Conservation (phyloP, 306 rosid genomes). For the Elaeagnus macrophylla region DNA sequence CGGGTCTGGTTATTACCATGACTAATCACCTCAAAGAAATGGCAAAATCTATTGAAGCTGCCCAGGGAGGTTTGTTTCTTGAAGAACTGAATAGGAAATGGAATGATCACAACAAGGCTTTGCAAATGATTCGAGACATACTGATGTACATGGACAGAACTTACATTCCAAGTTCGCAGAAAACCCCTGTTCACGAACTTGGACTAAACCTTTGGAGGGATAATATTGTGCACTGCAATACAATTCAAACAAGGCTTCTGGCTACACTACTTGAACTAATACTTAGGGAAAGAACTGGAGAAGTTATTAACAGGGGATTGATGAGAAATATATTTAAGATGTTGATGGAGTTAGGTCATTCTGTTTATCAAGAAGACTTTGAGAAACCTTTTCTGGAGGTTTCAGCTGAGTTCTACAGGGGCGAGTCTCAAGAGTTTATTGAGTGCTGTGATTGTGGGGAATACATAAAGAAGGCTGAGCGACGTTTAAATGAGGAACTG, state of each 20-base stretch:
- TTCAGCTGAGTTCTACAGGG: conserved; percentile 65
- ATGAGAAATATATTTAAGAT: conserved; percentile 59
- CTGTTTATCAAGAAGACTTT: conserved; percentile 62
- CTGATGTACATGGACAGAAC: conserved; percentile 98
- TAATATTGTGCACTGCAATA: conserved; percentile 47
- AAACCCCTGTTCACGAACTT: conserved; percentile 68
- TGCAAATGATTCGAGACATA: conserved; percentile 71
- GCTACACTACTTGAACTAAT: conserved; percentile 60
- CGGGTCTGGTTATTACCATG: conserved; percentile 70
- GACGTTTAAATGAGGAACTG: conserved; percentile 71
- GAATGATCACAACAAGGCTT: conserved; percentile 69
- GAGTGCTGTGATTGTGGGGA: conserved; percentile 74
- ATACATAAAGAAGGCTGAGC: conserved; percentile 70
- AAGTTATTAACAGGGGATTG: conserved; percentile 65
- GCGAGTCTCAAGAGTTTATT: conserved; percentile 64
- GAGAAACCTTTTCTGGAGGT: conserved; percentile 59
- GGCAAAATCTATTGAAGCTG: conserved; percentile 54
- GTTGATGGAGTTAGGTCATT: conserved; percentile 73
- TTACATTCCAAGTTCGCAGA: conserved; percentile 47
- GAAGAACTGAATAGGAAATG: conserved; percentile 77
- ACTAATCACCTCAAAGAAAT: conserved; percentile 60
- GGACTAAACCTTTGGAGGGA: conserved; percentile 85
- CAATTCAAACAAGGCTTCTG: conserved; percentile 55
- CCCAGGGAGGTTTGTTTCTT: conserved; percentile 64
- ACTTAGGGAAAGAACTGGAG: conserved; percentile 53